Conservation (phyloP, 108 stramenopile genomes). For the Stephanodiscus triporus region DNA sequence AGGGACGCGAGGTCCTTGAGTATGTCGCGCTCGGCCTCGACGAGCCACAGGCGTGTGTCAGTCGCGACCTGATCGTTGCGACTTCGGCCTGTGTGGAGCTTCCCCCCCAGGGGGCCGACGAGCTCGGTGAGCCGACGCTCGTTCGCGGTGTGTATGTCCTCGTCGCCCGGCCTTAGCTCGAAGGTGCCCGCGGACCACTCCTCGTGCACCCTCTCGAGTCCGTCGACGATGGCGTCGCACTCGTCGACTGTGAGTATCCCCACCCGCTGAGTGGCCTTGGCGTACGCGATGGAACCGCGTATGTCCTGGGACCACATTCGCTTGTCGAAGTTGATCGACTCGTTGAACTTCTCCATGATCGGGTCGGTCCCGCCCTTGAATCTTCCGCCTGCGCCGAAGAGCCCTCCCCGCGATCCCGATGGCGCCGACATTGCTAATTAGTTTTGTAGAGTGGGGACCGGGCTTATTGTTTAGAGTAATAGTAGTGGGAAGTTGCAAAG, state of each 20-base stretch:
- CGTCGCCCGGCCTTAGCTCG: conserved; percentile 90
- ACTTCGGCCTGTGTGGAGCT: conserved; percentile 97
- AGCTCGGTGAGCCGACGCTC: conserved; percentile 98
- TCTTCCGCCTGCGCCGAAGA: conserved; percentile 94
- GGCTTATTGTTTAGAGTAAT: too few species aligned
- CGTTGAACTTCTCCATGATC: conserved; percentile 99
- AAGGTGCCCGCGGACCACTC: conserved; percentile 95
- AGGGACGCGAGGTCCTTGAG: conserved; percentile 75
- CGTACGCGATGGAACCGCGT: conserved; percentile 94
- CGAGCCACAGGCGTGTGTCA: conserved; percentile 96
- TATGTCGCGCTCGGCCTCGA: conserved; percentile 83
- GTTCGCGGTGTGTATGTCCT: conserved; percentile 99
- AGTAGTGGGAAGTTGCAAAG: too few species aligned
- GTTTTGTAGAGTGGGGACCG: too few species aligned
- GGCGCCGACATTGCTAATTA: too few species aligned
- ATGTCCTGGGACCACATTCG: conserved; percentile 97
- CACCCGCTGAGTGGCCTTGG: conserved; percentile 86
- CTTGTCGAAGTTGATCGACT: conserved; percentile 94
- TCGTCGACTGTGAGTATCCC: conserved; percentile 93
- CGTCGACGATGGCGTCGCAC: conserved; percentile 64
- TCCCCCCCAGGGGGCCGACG: conserved; percentile 93
- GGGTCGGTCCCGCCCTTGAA: conserved; percentile 98
- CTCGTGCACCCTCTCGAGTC: conserved; percentile 78
- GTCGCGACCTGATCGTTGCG: conserved; percentile 98
- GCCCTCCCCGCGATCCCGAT: conserved; percentile 85